Conservation (phyloP, 208 protist genomes). For the Entamoeba moshkovskii region DNA sequence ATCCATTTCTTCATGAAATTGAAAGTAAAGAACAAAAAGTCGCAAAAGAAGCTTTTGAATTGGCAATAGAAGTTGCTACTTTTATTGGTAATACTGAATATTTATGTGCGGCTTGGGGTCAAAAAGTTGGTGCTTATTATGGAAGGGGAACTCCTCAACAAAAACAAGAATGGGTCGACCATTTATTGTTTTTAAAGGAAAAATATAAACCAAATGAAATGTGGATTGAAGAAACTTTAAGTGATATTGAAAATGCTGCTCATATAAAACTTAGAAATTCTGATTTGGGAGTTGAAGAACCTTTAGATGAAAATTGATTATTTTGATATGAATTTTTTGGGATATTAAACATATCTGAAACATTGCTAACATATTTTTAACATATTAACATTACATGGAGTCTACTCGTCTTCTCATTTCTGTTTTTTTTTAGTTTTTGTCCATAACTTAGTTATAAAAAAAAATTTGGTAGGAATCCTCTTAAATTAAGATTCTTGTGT, state of each 20-base stretch:
- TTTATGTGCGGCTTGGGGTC: neutral
- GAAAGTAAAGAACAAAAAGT: neutral
- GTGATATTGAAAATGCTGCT: neutral
- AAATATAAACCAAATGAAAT: neutral
- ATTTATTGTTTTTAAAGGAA: neutral
- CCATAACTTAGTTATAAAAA: no score
- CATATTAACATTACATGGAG: no score
- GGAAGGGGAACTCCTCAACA: neutral
- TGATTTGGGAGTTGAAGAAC: neutral
- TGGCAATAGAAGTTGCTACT: neutral
- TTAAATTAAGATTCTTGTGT: no score
- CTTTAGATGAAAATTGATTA: neutral
- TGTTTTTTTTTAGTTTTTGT: no score
- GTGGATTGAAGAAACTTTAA: neutral
- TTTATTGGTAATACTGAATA: neutral
- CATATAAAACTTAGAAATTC: neutral
- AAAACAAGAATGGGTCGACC: neutral
- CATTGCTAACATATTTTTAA: no score
- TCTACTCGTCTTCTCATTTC: no score
- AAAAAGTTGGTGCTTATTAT: neutral
- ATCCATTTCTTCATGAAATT: neutral
- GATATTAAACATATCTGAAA: no score
- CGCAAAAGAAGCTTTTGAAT: neutral
- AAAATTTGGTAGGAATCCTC: no score
- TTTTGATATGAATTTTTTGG: no score